Base-by-base conservation (phyloP, 768 basidiomycete genomes). In the Obba rivulosa region DNA sequence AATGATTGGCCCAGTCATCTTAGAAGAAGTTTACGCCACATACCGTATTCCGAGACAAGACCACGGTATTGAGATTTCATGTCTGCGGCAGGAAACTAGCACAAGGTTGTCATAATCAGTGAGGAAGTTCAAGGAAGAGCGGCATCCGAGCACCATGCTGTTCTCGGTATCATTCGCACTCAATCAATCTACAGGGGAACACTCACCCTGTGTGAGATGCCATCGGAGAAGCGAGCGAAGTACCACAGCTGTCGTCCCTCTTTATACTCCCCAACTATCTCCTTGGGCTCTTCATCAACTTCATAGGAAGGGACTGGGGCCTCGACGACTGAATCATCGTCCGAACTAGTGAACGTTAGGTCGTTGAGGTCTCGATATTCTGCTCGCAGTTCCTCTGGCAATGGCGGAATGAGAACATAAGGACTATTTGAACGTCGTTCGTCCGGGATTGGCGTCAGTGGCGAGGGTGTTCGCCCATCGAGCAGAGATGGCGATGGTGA, bases 21-120 rank as follows among this genome's bases (percentile, higher is more conserved):
- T 17, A 43, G 18, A 18, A 25, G 23, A 35, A 3, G 23, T 35
- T 11, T 20, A 22, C 18, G 34, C 34, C 13, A 35, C 79, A 56
- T 56, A 86, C 87, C 60, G 57, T 83, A 89, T 28, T 69, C 66
- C 14, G 75, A 64, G 1, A 87, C 69, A 2, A 87, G 62, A 11
- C 69, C 64, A n/a, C 62, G 58, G 56, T 75, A 69, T 9, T 64
- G 57, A 22, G 62, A 51, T 41, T 61, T 49, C 46, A 87, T 72
- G 18, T 56, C 52, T 20, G 56, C 50, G 7, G 52, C 45, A 42
- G 45, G 50, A 54, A 52, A 54, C 48, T 63, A 43, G 8, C 13
- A 36, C 24, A 39, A 10, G 46, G 14, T n/a, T n/a, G n/a, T n/a
- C n/a, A n/a, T n/a, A n/a, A n/a, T n/a, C n/a, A n/a, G n/a, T n/a